Evolutionary conservation across 2,329 filamentous ascomycete genomes (phyloP).

Genomic region (Fusarium sp.): DNA sequence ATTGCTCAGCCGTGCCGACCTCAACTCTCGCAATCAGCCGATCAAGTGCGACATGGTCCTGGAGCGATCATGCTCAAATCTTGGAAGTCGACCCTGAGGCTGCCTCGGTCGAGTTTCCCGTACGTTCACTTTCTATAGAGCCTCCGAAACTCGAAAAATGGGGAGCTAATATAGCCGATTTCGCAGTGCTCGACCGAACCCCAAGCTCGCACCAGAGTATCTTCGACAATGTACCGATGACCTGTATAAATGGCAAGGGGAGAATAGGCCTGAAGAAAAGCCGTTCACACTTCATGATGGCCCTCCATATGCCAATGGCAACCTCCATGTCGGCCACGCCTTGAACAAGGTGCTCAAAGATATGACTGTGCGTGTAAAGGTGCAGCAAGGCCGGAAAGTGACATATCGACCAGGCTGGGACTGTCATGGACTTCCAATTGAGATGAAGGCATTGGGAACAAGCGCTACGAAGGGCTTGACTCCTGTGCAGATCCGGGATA

Average conservation of each 20-base stretch:
- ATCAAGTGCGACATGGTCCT: slow-evolving; percentile 45
- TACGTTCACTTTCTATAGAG: slow-evolving; percentile 51
- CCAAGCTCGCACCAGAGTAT: slow-evolving; percentile 65
- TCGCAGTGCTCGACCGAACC: slow-evolving; percentile 62
- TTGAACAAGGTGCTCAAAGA: slow-evolving; percentile 98
- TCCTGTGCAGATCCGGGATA: slow-evolving; percentile 69
- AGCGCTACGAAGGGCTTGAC: slow-evolving; percentile 56
- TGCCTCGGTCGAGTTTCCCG: slow-evolving; percentile 81
- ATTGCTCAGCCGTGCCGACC: slow-evolving; percentile 33
- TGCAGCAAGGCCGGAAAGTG: slow-evolving; percentile 77
- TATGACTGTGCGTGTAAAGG: slow-evolving; percentile 83
- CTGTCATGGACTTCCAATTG: slow-evolving; percentile 96
- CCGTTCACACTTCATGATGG: slow-evolving; percentile 92
- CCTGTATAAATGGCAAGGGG: slow-evolving; percentile 87
- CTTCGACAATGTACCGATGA: slow-evolving; percentile 85
- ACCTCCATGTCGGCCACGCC: slow-evolving; percentile 91
- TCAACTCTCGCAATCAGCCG: slow-evolving; percentile 4
- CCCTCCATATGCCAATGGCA: slow-evolving; percentile 95
- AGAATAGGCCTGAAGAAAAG: slow-evolving; percentile 63
- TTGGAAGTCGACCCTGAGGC: slow-evolving; percentile 79
- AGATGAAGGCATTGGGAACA: slow-evolving; percentile 87
- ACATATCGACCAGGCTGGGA: slow-evolving; percentile 95
- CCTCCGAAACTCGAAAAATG: not conserved
- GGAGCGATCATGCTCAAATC: slow-evolving; percentile 61
- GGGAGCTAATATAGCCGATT: slow-evolving; percentile 34